Base-by-base conservation (phyloP, 2,329 filamentous ascomycete genomes). In the Ascochyta viciae-villosae region DNA sequence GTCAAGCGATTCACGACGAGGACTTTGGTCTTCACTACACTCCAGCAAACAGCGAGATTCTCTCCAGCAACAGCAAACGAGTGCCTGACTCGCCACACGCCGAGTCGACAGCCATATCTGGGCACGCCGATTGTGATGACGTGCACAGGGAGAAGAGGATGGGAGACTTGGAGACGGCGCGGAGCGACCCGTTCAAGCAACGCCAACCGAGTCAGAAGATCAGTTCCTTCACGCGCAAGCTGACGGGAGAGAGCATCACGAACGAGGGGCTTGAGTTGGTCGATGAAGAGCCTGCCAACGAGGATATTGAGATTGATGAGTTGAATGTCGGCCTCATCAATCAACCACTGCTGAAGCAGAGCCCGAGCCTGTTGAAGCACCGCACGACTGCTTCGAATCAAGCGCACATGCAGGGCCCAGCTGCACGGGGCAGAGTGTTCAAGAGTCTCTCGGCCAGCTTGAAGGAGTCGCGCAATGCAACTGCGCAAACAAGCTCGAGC, bases 21-120 rank as follows among this genome's bases (percentile, higher is more conserved):
- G 43, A 44, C 34, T 55, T 55, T 22, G 55, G 52, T 29, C 1
- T 55, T 15, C 56, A 37, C n/a, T 19, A 37, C 6, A 50, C 34
- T 47, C 27, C 23, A 23, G 35, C 38, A 16, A 51, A 63, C 7
- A 37, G 54, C 8, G 67, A 69, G 44, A 61, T 74, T 12, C 57
- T 78, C 10, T 78, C 76, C 1, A 78, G 77, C 63, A 80, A 79
- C 47, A 74, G 64, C 37, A 81, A 69, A 71, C 77, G 56, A 62
- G 65, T 69, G 63, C 80, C 68, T 73, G 77, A 60, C 67, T 78
- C 74, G 19, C 77, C 77, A 24, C 61, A 65, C 35, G 73, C 71
- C 40, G 71, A 72, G 5, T 79, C 77, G 6, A 73, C 63, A 35
- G 76, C 76, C 7, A 75, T 70, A 61, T 83, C 70, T 57, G 72